Percentiles rank a stretch among this genome's conserved stretches.
Conservation (phyloP, 352 stramenopile genomes). For the Phytophthora fragariae region DNA sequence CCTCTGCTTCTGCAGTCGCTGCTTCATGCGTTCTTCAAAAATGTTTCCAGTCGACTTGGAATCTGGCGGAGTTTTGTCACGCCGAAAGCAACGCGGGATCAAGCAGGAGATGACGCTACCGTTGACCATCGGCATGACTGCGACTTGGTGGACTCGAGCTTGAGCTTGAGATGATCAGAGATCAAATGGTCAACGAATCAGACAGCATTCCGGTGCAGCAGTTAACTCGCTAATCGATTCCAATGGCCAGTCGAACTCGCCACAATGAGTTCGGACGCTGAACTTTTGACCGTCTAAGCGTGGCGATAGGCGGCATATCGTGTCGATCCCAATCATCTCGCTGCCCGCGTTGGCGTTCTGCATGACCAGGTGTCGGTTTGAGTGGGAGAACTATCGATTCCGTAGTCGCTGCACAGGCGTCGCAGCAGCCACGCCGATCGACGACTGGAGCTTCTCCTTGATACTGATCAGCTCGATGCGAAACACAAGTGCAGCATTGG, state of each 20-base stretch:
- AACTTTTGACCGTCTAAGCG: slow-evolving; percentile 11
- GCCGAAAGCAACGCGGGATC: slow-evolving; percentile 22
- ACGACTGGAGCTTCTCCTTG: slow-evolving; percentile 71
- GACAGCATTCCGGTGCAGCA: slow-evolving; percentile 1
- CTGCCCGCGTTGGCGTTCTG: background rate
- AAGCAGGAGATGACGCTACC: slow-evolving; percentile 9
- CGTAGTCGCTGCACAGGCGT: slow-evolving; percentile 33
- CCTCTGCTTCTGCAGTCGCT: slow-evolving; percentile 28
- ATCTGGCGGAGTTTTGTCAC: slow-evolving; percentile 11
- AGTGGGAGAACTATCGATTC: slow-evolving; percentile 20
- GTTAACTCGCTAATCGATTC: slow-evolving; percentile 6
- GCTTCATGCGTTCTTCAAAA: slow-evolving; percentile 23
- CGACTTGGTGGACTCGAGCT: slow-evolving; percentile 16
- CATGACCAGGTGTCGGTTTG: background rate
- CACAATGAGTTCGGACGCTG: slow-evolving; percentile 16
- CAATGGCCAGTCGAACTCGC: slow-evolving; percentile 27
- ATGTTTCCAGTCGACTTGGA: slow-evolving; percentile 20
- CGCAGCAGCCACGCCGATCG: slow-evolving; percentile 21
- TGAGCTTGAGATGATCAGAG: slow-evolving; percentile 7
- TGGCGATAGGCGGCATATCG: background rate
- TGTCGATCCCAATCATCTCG: slow-evolving; percentile 4
- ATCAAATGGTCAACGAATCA: slow-evolving; percentile 19
- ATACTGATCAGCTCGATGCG: slow-evolving; percentile 85
- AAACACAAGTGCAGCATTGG: slow-evolving; percentile 77
- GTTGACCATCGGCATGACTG: slow-evolving; percentile 11